Evolutionary conservation across 192 early-diverging fungal genomes (phyloP), one percentile per base, ranked within the genome.

Genomic region (Entophlyctis luteolus): DNA sequence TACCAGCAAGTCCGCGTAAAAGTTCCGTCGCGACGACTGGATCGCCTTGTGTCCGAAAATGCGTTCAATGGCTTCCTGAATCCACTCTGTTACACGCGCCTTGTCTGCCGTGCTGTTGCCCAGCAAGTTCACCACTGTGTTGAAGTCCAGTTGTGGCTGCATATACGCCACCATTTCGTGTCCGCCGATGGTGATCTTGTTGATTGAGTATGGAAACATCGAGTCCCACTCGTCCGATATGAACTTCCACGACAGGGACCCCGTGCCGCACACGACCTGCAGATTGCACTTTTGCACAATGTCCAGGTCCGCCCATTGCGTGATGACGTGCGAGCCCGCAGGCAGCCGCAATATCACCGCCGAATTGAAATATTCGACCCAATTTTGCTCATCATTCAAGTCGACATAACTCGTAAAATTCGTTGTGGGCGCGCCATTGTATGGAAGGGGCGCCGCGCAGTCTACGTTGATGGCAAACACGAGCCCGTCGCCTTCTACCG

Each of bases 21-120:
- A 12, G 14, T 8, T 39, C 4, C 37, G 8, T 23, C 5, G 12
- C 4, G 20, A 25, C 5, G 58, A 37, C 27, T 45, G 10, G 5
- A 60, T 10, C 4, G 20, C 39, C 6, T 10, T 60, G 27, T 28
- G 25, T 6, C 28, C 28, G 28, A 60, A 28, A 6, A n/a, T 12
- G 20, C 37, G 4, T 22, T n/a, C 37, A 34, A 60, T 60, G 23
- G 29, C 58, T 14, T 39, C 4, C 28, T 16, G 12, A 45, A 60
- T 60, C 58, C 58, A 60, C 16, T 60, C 16, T 60, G 58, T 60
- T 8, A n/a, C 14, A 27, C 46, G 37, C n/a, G 16, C 8, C 14
- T 60, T 18, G 37, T 6, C 35, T 4, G 6, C 4, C 16, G 4
- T 27, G 6, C 37, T 35, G 20, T 38, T 18, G 4, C 58, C 58